Evolutionary conservation across 495 filamentous ascomycete genomes (phyloP), one percentile per base, ranked within the genome.

Genomic region (Neurospora sp.): DNA sequence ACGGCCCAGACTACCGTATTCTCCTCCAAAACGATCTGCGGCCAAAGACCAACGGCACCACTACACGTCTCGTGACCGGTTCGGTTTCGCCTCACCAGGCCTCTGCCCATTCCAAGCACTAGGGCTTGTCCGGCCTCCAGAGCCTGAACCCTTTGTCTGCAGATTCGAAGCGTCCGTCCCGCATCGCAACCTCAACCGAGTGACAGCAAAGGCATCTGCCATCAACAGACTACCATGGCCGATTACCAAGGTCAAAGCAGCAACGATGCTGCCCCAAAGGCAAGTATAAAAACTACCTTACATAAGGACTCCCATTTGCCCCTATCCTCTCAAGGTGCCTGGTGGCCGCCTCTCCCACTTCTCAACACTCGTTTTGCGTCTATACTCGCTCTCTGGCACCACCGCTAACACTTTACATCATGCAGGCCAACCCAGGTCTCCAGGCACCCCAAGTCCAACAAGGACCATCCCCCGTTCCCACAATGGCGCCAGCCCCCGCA

Each of bases 401-500:
- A 22, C 38, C 35, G n/a, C 31, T 68, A 14, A 8, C 27, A 14
- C 16, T 66, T 70, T 11, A 53, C 37, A 74, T 20, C 14, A 77
- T 78, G 69, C 79, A 83, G 81, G 72, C 77, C 48, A 78, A 80
- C 69, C 75, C 78, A 38, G 71, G 76, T 37, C 75, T 81, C 39
- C 78, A 79, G 70, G 75, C 79, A 69, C 78, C 77, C 40, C 75
- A 61, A 35, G 22, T 31, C 53, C 53, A 76, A 42, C 75, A 78
- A 53, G 69, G 72, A 0, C 74, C 81, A 20, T 79, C 74, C 40
- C 78, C 81, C 27, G 81, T 83, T 78, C 87, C 88, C 81, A 88
- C 85, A 76, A 94, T 96, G 91, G 91, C 92, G 68, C 22, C 53
- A 61, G 89, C 92, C 41, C 90, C 92, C 73, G 88, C 88, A 53